Percentiles rank a stretch among this genome's conserved stretches.
Evolutionary conservation across 306 rosid species (phyloP).

Genomic region (Vigna reflexopilosa): DNA sequence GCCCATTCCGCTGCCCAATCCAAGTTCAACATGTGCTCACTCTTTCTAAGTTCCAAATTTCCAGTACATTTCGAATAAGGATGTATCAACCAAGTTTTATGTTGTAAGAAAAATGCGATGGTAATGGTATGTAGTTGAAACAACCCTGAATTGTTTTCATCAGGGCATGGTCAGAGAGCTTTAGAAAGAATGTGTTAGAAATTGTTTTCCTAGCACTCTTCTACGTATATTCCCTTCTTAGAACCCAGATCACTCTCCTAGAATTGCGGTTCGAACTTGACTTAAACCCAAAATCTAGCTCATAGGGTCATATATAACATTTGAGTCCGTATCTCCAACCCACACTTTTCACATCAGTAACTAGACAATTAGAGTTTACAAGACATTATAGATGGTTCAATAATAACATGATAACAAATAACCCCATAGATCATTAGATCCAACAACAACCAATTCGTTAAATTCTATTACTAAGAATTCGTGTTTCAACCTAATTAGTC

Average conservation of each 20-base stretch:
- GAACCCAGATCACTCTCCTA: background rate
- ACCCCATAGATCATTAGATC: background rate
- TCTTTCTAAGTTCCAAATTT: background rate
- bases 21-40: background rate
- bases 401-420: no score
- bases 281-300: background rate
- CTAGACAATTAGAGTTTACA: no score
- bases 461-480: background rate
- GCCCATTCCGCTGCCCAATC: background rate
- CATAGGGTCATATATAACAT: background rate
- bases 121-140: background rate
- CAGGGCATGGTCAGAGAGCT: background rate
- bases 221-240: background rate
- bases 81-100: slow-evolving; percentile 25
- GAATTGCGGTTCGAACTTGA: background rate
- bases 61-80: slow-evolving; percentile 2
- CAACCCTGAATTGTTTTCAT: background rate
- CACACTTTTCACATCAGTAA: no score
- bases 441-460: no score
- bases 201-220: background rate
- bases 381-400: no score
- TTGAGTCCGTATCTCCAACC: background rate
- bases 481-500: background rate
- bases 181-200: no score
- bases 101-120: slow-evolving; percentile 2